These are phyloP conservation scores for Naganishia onofrii DNA, from an alignment of 768 basidiomycete species.

Conservation along the genomic window DNA sequence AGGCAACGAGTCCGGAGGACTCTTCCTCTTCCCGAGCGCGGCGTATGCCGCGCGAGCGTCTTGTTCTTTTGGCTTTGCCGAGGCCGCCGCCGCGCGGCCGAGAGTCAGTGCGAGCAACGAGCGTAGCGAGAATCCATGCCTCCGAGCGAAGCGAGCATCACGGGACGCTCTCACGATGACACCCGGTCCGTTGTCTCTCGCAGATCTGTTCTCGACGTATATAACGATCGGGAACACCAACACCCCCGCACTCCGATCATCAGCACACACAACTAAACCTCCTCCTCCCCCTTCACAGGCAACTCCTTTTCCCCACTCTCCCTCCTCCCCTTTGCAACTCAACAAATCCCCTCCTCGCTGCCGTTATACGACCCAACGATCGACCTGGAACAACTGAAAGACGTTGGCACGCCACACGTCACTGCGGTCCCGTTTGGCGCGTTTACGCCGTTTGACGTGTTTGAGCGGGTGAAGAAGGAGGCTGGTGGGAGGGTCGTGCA, in stretches of 20 bases:
- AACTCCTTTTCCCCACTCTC: constrained; percentile 47
- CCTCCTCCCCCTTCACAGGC: constrained; percentile 28
- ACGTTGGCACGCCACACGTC: constrained; percentile 36
- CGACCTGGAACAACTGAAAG: constrained; percentile 43
- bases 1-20: no score
- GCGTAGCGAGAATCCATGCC: no score
- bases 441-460: constrained; percentile 37
- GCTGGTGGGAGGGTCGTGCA: constrained; percentile 37
- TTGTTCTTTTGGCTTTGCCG: no score
- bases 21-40: no score
- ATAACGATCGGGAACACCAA: background rate
- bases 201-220: no score
- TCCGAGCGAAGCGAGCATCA: background rate
- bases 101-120: no score
- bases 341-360: constrained; percentile 41
- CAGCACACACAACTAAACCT: background rate
- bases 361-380: constrained; percentile 36
- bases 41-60: no score
- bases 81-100: no score
- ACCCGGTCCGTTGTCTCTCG: no score
- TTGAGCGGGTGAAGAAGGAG: constrained; percentile 34
- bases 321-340: constrained; percentile 44
- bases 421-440: constrained; percentile 46
- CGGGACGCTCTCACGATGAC: no score
- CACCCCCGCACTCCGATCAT: no score